These are phyloP conservation scores for Morella rubra DNA, from an alignment of 306 rosid species.

Conservation along the genomic window DNA sequence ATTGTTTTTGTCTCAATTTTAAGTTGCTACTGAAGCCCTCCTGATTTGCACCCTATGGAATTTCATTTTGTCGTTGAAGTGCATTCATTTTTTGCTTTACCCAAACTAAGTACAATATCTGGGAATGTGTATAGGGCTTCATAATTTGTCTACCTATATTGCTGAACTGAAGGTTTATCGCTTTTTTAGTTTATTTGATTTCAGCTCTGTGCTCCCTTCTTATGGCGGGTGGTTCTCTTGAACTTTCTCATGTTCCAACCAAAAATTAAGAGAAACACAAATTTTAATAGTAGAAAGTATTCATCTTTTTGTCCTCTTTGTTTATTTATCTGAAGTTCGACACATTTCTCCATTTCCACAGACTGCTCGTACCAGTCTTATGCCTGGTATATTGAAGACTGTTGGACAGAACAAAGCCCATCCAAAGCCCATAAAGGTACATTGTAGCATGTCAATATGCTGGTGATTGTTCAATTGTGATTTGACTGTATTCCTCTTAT, in stretches of 20 bases:
- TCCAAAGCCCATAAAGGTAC: constrained; percentile 94
- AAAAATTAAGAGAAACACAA: background rate
- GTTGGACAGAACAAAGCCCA: constrained; percentile 90
- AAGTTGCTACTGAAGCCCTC: background rate
- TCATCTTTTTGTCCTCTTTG: background rate
- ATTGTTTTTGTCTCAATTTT: background rate
- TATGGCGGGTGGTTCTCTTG: background rate
- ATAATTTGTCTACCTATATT: background rate
- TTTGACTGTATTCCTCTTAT: background rate
- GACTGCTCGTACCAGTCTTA: constrained; percentile 80
- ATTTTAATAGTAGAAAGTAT: background rate
- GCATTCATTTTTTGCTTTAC: background rate
- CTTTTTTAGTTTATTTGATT: background rate
- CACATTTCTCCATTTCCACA: constrained; percentile 24
- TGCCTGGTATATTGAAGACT: constrained; percentile 88
- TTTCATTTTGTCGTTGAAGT: background rate
- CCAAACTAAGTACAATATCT: background rate
- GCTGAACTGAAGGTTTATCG: background rate
- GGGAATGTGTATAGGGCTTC: background rate
- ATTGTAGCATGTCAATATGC: background rate
- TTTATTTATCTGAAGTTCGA: constrained; percentile 7
- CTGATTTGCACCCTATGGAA: background rate
- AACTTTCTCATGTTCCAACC: background rate
- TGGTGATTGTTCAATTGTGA: background rate
- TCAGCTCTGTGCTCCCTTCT: background rate